Percentiles rank a stretch among this genome's conserved stretches.
Evolutionary conservation across 176 grass and related monocot species (phyloP).

Genomic region (Paspalum notatum): DNA sequence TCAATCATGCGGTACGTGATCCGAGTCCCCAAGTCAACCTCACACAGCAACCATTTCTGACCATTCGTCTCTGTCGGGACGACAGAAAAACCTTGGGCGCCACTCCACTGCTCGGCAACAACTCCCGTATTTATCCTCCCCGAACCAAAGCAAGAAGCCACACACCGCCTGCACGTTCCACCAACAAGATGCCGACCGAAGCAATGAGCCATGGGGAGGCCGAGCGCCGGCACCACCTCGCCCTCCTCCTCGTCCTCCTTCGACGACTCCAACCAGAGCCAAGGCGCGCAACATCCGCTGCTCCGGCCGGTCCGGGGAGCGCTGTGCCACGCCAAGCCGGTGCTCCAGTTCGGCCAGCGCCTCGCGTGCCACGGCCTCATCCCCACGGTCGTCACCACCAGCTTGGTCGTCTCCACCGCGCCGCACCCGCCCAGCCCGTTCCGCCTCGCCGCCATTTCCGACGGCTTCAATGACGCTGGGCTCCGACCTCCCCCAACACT

Average conservation of each 20-base stretch:
- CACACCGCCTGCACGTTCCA: not conserved
- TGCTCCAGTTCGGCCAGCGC: slow-evolving; percentile 21
- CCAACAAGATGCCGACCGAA: not conserved
- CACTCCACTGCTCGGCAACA: not conserved
- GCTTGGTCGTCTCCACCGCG: not conserved
- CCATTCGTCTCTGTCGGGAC: not conserved
- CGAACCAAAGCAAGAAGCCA: not conserved
- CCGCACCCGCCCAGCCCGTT: not conserved
- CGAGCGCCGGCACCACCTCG: not conserved
- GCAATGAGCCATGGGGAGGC: not conserved
- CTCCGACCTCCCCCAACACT: too few species aligned
- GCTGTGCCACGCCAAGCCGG: slow-evolving; percentile 33
- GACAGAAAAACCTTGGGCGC: slow-evolving; percentile 4
- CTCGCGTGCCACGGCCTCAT: slow-evolving; percentile 32
- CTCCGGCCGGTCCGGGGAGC: not conserved
- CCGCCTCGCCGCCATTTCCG: slow-evolving; percentile 27
- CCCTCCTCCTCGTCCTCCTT: not conserved
- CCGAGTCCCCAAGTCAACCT: too few species aligned
- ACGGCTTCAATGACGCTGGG: slow-evolving; percentile 20
- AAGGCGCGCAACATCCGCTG: not conserved
- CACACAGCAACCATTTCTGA: not conserved
- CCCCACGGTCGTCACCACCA: not conserved
- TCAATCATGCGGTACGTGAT: too few species aligned
- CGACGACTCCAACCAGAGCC: not conserved
- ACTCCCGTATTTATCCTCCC: not conserved